phyloP scores from a whole-genome alignment of 805 yeast species.

The Pichia thaimueangensis region DNA sequence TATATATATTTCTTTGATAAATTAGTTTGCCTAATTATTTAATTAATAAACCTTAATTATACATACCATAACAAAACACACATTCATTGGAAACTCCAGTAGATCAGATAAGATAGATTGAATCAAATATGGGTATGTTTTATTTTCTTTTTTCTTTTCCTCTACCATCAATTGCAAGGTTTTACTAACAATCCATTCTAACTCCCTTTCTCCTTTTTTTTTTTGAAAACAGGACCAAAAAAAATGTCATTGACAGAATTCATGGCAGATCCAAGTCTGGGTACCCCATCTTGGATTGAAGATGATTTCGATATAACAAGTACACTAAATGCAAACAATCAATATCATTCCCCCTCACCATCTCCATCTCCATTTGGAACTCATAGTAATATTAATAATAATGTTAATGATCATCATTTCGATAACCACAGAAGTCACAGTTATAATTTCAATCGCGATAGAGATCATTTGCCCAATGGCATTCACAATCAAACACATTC shows the following conservation, averaged over 20 bases:
- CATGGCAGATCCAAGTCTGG: constrained; percentile 37
- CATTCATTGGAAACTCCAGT: too few species aligned
- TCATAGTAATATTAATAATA: background rate
- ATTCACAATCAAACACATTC: too few species aligned
- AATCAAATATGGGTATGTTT: too few species aligned
- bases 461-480: too few species aligned
- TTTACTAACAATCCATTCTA: too few species aligned
- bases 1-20: too few species aligned
- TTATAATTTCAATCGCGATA: background rate
- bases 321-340: constrained; percentile 37
- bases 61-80: too few species aligned
- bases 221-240: constrained; percentile 23
- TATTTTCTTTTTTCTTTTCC: too few species aligned
- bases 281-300: constrained; percentile 47
- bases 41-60: too few species aligned
- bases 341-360: constrained; percentile 18
- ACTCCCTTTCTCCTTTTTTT: background rate
- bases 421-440: background rate
- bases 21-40: too few species aligned
- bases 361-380: constrained; percentile 10
- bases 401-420: background rate
- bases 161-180: too few species aligned
- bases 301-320: constrained; percentile 62
- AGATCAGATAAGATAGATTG: too few species aligned
- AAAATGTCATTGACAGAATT: constrained; percentile 44